Conservation (phyloP, 306 rosid species). For the Ceratonia siliqua region DNA sequence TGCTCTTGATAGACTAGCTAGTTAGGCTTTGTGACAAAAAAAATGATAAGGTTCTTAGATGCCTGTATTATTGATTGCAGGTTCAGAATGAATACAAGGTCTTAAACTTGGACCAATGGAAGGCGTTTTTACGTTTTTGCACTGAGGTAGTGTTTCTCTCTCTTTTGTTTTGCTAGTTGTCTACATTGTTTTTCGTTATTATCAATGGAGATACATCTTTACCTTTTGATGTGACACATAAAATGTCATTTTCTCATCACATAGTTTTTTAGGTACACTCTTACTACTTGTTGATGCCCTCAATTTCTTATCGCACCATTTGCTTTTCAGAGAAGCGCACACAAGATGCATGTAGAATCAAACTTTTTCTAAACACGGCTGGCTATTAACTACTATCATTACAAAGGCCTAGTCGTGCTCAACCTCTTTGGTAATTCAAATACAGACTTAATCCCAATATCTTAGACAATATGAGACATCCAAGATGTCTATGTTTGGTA, state of each 20-base stretch:
- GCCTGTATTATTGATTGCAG: constrained; percentile 49
- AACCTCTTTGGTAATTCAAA: background rate
- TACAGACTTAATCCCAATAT: background rate
- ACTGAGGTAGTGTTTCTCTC: constrained; percentile 63
- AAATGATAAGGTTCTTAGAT: constrained; percentile 12
- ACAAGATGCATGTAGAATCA: background rate
- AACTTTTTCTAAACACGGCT: background rate
- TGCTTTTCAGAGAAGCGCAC: constrained; percentile 13
- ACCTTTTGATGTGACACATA: background rate
- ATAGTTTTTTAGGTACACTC: background rate
- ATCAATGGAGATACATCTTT: background rate
- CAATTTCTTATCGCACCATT: background rate
- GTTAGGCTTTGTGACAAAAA: background rate
- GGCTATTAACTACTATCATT: background rate
- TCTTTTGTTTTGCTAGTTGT: constrained; percentile 6
- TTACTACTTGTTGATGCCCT: constrained; percentile 12
- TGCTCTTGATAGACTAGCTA: background rate
- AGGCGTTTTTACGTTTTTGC: constrained; percentile 96
- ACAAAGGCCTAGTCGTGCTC: background rate
- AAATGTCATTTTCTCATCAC: background rate
- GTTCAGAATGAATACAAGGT: constrained; percentile 92
- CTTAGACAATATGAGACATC: too few species aligned
- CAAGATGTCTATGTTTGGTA: too few species aligned
- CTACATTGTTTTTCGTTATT: constrained; percentile 5
- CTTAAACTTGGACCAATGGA: constrained; percentile 96